Base-by-base conservation (phyloP, 2,329 filamentous ascomycete species). In the Colletotrichum filicis region DNA sequence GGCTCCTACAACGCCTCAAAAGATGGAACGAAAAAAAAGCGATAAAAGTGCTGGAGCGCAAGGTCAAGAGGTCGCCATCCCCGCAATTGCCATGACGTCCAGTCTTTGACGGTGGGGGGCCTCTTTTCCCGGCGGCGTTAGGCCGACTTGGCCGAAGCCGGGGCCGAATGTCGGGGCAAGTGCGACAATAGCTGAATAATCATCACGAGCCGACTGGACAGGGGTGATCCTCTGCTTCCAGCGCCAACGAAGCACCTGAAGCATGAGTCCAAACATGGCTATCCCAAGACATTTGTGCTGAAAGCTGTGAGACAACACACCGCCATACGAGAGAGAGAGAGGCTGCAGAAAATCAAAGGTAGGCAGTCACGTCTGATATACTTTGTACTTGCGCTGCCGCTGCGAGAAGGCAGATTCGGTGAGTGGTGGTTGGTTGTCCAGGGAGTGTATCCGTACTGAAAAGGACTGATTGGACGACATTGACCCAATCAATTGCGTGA, bases 401-500 rank as follows among this genome's bases (percentile, higher is more conserved):
- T 42, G 53, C 53, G n/a, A 28, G 11, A 61, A n/a, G 8, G 19
- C 26, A 60, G 46, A 22, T 22, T 46, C 37, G 60, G 46, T 64
- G 53, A 24, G 30, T 61, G 32, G 60, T 73, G 66, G 56, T 66
- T 71, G 56, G 28, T 8, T 19, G 37, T 32, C 5, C 55, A 65
- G 49, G 61, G 46, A 57, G 32, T 56, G 30, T 14, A 42, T 42
- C 14, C 37, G 37, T 16, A 30, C 24, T 8, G 14, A 26, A 37
- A 62, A 65, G 52, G 35, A 62, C 49, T 61, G 46, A 70, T 57
- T 71, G 71, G 71, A 37, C 46, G n/a, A 49, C 37, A 55, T 64
- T 59, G 59, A 65, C 67, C 71, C 71, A 73, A 73, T 73, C 66
- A 73, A 66, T 64, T 70, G 71, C 66, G 55, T 73, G 66, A 71